Evolutionary conservation across 2,329 filamentous ascomycete species (phyloP), one percentile per base, ranked within the genome.

Genomic region (Knufia fluminis): DNA sequence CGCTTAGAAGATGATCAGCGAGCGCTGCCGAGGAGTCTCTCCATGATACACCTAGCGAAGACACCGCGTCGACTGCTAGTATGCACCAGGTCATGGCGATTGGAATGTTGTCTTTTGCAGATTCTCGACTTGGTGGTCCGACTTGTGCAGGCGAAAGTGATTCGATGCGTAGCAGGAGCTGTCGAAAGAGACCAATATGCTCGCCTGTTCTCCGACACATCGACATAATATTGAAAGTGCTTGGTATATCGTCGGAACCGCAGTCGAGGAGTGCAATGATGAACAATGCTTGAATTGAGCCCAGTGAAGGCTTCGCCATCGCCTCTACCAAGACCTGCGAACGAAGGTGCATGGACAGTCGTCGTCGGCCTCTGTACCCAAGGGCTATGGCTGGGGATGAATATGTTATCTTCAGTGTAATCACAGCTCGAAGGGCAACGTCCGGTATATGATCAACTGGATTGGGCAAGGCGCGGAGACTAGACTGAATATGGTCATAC

Each of bases 341-440:
- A 20, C 57, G 43, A 23, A 58, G 52, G 22, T 57, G 45, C 12
- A 51, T 46, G 14, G 53, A 54, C 20, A 59, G 50, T n/a, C 56
- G 48, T 20, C 50, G 42, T 22, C 57, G 47, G 1, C 57, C 57
- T 19, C 57, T 46, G 44, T 59, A 59, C 12, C 57, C 57, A 10
- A 59, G 39, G 38, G 44, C 52, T 36, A 59, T 58, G 16, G 56
- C 57, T 28, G 56, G 57, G 20, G 52, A 55, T n/a, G 57, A 58
- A 46, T 59, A 55, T 17, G 49, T 46, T 17, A 59, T 36, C 35
- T 57, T 47, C 20, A 59, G 47, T 3, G 56, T 51, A 23, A 58
- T 51, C 14, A 59, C 53, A n/a, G 57, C 57, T 28, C 54, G 52
- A 14, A 59, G 48, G 7, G 56, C 55, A 14, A 59, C 33, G 44